Evolutionary conservation across 345 rosid genomes (phyloP), one percentile per base, ranked within the genome.

Genomic region (Syzygium oleosum): DNA sequence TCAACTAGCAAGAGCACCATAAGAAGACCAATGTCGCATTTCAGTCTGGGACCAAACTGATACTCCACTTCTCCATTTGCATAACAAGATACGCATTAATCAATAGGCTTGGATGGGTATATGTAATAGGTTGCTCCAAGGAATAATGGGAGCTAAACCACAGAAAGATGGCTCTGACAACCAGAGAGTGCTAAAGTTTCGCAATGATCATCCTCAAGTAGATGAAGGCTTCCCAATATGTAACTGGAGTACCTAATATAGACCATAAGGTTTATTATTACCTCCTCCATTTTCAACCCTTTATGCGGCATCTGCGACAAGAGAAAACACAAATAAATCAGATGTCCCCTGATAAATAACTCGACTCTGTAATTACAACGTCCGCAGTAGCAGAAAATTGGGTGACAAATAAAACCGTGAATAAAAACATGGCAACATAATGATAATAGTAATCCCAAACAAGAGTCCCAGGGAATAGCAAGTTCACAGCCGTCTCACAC

Each of bases 261-360:
- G 11, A 73, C 29, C 51, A 12, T 19, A 85, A 65, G 34, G 27
- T 34, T 38, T 73, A 68, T 25, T 27, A 85, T 90, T 89, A 97
- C 99, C 99, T 96, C 99, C 16, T 94, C 85, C 88, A 93, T 94
- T 90, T 91, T 93, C 92, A 98, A 88, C 41, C 96, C 98, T 90
- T 91, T 91, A 41, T 79, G 51, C 19, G 98, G 94, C 54, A 93
- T 91, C 99, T 98, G 98, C 95, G 88, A 88, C 89, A 87, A 83
- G 51, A 31, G 52, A 58, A 85, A 53, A 85, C 41, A 63, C 49
- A 88, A 85, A 56, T 19, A 68, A 88, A 85, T 68, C 79, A 84
- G 79, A 59, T 54, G 23, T 63, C 11, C 83, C 52, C 38, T 17
- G 7, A 52, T 25, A 80, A 27, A 41, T 51, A 41, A 53, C 53